Conservation (phyloP, 352 stramenopile species). For the Blastocystis sp. region DNA sequence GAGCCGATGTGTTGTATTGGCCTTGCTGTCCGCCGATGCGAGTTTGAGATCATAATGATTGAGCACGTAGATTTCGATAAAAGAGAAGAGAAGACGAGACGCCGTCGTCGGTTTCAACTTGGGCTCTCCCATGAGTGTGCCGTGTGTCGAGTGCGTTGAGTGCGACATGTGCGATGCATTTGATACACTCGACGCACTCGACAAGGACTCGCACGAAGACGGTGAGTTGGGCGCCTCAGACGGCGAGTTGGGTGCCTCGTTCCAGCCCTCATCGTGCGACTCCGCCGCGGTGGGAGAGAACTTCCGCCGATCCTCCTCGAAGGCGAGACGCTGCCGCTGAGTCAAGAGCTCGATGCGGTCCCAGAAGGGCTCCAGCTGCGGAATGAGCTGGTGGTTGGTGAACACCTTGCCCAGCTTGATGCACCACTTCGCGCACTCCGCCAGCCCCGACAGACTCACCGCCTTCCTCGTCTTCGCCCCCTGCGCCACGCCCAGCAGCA, state of each 20-base stretch:
- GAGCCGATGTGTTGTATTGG: neutral
- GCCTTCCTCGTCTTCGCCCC: neutral
- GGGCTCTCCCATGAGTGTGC: neutral
- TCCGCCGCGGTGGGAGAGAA: neutral
- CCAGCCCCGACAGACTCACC: constrained; percentile 31
- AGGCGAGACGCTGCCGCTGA: neutral
- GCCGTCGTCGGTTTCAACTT: neutral
- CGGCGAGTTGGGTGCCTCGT: neutral
- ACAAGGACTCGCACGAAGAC: neutral
- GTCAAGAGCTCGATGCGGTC: neutral
- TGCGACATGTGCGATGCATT: neutral
- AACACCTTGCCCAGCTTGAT: constrained; percentile 67
- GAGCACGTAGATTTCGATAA: constrained; percentile 65
- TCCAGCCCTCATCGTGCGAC: constrained; percentile 12
- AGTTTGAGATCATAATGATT: constrained; percentile 13
- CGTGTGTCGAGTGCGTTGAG: neutral
- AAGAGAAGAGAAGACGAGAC: constrained; percentile 30
- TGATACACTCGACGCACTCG: neutral
- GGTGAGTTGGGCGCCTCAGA: neutral
- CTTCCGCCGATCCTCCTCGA: neutral
- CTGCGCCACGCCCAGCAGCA: constrained; percentile 19
- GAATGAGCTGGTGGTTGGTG: neutral
- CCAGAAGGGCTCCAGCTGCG: constrained; percentile 18
- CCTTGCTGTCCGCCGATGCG: neutral
- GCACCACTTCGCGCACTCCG: constrained; percentile 67